Evolutionary conservation across 768 basidiomycete species (phyloP).

Genomic region (Mycena kentingensis): DNA sequence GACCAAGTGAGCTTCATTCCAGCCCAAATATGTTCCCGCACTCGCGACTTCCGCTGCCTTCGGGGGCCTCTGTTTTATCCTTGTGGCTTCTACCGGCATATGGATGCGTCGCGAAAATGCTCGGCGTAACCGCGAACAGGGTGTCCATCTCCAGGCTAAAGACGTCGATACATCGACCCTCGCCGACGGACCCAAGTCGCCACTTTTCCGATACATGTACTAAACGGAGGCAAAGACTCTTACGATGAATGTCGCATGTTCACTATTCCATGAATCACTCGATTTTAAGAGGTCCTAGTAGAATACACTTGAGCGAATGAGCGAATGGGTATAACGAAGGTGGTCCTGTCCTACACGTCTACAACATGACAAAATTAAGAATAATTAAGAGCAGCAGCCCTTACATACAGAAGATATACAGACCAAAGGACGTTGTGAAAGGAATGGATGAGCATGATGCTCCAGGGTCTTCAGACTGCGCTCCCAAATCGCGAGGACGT

Average conservation of each 20-base stretch:
- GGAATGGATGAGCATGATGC: conserved; percentile 3
- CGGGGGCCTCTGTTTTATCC: conserved; percentile 46
- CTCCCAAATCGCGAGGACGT: conserved; percentile 63
- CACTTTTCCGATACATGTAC: conserved; percentile 52
- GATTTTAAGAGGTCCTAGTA: too few relatives aligned
- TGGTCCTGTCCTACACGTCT: conserved; percentile 17
- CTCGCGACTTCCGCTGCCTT: conserved; percentile 38
- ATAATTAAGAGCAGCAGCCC: conserved; percentile 12
- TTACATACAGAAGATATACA: conserved; percentile 9
- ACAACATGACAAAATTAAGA: conserved; percentile 21
- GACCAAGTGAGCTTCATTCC: conserved; percentile 29
- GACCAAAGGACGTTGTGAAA: neutral
- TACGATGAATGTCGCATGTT: too few relatives aligned
- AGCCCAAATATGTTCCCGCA: neutral
- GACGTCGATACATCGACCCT: conserved; percentile 50
- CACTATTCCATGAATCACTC: too few relatives aligned
- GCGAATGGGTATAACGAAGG: neutral
- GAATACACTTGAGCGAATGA: conserved; percentile 10
- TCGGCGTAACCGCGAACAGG: conserved; percentile 44
- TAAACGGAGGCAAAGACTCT: too few relatives aligned
- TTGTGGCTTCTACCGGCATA: conserved; percentile 45
- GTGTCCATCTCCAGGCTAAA: conserved; percentile 40
- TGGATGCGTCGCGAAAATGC: conserved; percentile 55
- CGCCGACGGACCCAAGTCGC: conserved; percentile 42
- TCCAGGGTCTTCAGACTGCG: conserved; percentile 37